Evolutionary conservation across 2,329 filamentous ascomycete genomes (phyloP), one percentile per base, ranked within the genome.

Genomic region (Chaetomiaceae sp.): DNA sequence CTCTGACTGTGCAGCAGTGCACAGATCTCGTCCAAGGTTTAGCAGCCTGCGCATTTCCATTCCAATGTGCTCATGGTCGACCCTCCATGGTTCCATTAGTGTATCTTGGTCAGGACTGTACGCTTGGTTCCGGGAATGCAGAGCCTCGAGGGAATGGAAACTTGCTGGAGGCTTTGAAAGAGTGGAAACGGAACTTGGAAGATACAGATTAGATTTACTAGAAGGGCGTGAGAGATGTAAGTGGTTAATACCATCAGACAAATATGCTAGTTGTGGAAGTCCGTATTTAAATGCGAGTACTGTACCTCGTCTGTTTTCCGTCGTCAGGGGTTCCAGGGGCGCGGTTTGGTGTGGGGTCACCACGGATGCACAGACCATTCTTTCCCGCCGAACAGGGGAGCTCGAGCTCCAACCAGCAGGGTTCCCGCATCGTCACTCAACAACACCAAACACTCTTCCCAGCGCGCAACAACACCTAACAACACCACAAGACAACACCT

Each of bases 51-150:
- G 75, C 74, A 0, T 89, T 92, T 57, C 89, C 89, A 0, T 94
- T 94, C 59, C 85, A 89, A 65, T 95, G 89, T 68, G 89, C 89
- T 1, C 89, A 95, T 72, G 89, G 89, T 0, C 75, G 84, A 48
- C 83, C 83, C 1, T 83, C 80, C 30, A 80, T 87, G 77, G 77
- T 79, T 5, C 84, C 84, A 2, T 55, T 87, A n/a, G 67, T 84
- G 4, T 76, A 82, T 55, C 55, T 84, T 27, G 74, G 74, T 1
- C 27, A 9, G 21, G 41, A 50, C 10, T 30, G 43, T 5, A 27
- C 11, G 8, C 10, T 58, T 21, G 57, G 46, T 11, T 18, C 29
- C 2, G 34, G 20, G 9, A 51, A 25, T 1, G 13, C 18, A 10
- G 33, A 34, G 8, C 6, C 20, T 2, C 21, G 44, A 29, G 41